Evolutionary conservation across 176 grass and related monocot species (phyloP).

Genomic region (Oryza australiensis): DNA sequence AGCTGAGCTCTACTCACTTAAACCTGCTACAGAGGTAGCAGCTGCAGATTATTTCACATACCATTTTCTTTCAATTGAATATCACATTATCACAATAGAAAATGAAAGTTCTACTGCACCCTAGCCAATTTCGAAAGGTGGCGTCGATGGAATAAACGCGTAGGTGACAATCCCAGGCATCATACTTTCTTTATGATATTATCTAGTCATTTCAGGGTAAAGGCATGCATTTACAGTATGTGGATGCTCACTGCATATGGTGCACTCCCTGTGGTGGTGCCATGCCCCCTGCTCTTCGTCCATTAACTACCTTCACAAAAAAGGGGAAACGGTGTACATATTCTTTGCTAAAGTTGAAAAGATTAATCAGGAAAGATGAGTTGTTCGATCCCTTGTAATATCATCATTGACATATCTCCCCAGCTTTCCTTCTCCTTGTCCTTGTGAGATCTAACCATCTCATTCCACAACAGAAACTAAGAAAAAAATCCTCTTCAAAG

Average conservation of each 20-base stretch:
- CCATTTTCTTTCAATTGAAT: background rate
- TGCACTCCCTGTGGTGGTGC: conserved; percentile 32
- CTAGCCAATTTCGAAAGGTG: conserved; percentile 32
- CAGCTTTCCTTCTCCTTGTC: background rate
- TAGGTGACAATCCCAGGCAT: conserved; percentile 3
- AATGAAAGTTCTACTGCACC: conserved; percentile 8
- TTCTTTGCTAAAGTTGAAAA: conserved; percentile 26
- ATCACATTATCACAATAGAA: background rate
- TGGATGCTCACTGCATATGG: conserved; percentile 50
- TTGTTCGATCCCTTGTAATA: background rate
- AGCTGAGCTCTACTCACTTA: background rate
- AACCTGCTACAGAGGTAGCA: background rate
- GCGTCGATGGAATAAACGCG: background rate
- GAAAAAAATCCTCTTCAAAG: conserved; percentile 23
- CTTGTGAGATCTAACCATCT: conserved; percentile 19
- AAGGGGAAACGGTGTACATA: conserved; percentile 33
- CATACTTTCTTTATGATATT: conserved; percentile 30
- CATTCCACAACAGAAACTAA: conserved; percentile 8
- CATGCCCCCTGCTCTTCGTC: conserved; percentile 20
- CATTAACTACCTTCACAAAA: conserved; percentile 22
- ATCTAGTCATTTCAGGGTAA: conserved; percentile 51
- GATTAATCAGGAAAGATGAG: conserved; percentile 13
- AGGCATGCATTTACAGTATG: conserved; percentile 28
- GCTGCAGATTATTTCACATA: background rate
- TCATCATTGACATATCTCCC: conserved; percentile 32